Percentiles rank a stretch among this genome's conserved stretches.
Evolutionary conservation across 306 rosid genomes (phyloP).

Genomic region (Glycine latifolia): DNA sequence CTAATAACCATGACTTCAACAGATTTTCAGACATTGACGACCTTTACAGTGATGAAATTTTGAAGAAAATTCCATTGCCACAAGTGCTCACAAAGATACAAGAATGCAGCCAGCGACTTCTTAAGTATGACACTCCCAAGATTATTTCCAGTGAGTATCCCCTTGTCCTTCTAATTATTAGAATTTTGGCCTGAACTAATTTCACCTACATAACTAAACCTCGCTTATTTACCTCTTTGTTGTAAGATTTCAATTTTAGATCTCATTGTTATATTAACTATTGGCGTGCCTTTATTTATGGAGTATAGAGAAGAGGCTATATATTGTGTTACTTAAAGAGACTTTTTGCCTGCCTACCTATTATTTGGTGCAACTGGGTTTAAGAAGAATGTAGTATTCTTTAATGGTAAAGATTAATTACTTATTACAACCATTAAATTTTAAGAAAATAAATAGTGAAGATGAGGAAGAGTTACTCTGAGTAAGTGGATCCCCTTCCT

Average conservation of each 20-base stretch:
- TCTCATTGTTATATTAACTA: background rate
- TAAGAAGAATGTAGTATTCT: too few relatives aligned
- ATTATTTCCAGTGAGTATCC: slow-evolving; percentile 74
- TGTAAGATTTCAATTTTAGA: slow-evolving; percentile 2
- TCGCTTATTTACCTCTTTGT: background rate
- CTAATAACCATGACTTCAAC: slow-evolving; percentile 66
- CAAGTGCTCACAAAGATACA: slow-evolving; percentile 59
- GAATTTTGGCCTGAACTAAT: background rate
- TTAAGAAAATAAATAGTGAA: too few relatives aligned
- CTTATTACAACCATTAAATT: too few relatives aligned
- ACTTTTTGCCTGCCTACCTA: background rate
- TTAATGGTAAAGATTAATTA: too few relatives aligned
- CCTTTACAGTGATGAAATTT: slow-evolving; percentile 69
- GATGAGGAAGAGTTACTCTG: too few relatives aligned
- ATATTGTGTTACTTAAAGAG: background rate
- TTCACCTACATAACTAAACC: background rate
- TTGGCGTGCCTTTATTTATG: background rate
- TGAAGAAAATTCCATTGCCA: slow-evolving; percentile 69
- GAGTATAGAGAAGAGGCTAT: background rate
- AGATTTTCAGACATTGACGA: slow-evolving; percentile 72
- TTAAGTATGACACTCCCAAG: slow-evolving; percentile 76
- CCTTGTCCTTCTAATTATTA: background rate
- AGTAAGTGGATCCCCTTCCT: too few relatives aligned
- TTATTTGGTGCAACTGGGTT: too few relatives aligned
- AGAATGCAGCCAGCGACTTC: slow-evolving; percentile 70